Evolutionary conservation across 106 monocot genomes (phyloP).

Genomic region (Phalaenopsis equestris): DNA sequence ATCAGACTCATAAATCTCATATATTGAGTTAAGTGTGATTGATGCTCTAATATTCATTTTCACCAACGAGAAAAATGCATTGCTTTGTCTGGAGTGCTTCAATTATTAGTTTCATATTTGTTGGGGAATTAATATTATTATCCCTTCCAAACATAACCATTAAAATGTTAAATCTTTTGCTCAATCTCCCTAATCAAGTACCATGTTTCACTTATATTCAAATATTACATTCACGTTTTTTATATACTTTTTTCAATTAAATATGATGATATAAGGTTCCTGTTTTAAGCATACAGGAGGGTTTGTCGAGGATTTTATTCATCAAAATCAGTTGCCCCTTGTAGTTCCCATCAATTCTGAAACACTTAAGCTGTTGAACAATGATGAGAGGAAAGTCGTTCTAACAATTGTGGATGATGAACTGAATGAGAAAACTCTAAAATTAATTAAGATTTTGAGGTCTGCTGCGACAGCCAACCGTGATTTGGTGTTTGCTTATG

Average conservation of each 20-base stretch:
- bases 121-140: background rate
- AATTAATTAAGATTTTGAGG: conserved; percentile 68
- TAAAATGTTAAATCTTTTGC: background rate
- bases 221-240: background rate
- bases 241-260: background rate
- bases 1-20: no score
- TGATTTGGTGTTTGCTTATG: conserved; percentile 84
- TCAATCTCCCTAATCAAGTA: background rate
- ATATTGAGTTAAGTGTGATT: background rate
- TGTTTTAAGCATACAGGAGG: conserved; percentile 36
- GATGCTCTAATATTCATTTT: background rate
- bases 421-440: conserved; percentile 38
- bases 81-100: background rate
- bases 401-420: conserved; percentile 71
- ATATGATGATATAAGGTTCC: background rate
- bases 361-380: conserved; percentile 74
- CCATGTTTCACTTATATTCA: background rate
- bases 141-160: background rate
- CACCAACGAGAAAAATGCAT: background rate
- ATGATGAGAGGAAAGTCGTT: conserved; percentile 73
- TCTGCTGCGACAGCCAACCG: conserved; percentile 89
- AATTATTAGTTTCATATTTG: background rate
- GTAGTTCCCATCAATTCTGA: conserved; percentile 73
- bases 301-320: conserved; percentile 86
- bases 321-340: conserved; percentile 71